Conservation (phyloP, 192 early-diverging fungal species). For the Phlyctochytrium arcticum region DNA sequence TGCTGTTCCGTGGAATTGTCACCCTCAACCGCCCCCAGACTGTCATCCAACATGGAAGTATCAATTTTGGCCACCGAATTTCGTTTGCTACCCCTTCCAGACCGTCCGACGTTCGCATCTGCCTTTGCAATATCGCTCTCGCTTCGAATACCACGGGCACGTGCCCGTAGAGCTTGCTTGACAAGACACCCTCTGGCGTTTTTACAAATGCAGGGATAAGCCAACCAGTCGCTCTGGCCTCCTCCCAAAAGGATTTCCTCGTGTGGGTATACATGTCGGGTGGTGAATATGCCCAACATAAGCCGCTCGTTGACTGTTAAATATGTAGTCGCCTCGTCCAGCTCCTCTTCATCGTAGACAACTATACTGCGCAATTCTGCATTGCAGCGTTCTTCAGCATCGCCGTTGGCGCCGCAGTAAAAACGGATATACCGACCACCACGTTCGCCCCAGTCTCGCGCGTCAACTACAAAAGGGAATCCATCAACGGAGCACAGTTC, state of each 20-base stretch:
- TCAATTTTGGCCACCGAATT: background rate
- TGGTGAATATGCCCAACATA: constrained; percentile 31
- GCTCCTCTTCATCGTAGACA: constrained; percentile 19
- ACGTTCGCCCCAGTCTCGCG: constrained; percentile 22
- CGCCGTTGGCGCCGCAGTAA: constrained; percentile 25
- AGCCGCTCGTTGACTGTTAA: constrained; percentile 16
- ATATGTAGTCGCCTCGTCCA: background rate
- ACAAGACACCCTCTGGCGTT: constrained; percentile 18
- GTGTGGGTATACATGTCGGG: constrained; percentile 8
- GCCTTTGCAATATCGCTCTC: no score
- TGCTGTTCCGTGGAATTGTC: background rate
- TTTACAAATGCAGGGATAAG: constrained; percentile 35
- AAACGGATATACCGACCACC: constrained; percentile 35
- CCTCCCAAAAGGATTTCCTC: constrained; percentile 35
- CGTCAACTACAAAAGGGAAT: constrained; percentile 33
- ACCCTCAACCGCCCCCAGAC: background rate
- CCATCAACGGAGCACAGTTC: background rate
- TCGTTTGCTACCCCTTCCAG: background rate
- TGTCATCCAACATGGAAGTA: background rate
- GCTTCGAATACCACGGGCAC: background rate
- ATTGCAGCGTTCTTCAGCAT: constrained; percentile 17
- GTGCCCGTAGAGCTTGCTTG: background rate
- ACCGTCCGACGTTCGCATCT: background rate
- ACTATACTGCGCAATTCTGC: constrained; percentile 28
- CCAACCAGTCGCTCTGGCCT: background rate